phyloP scores from a whole-genome alignment of 2,329 filamentous ascomycete genomes.

The Alternaria gansuensis region DNA sequence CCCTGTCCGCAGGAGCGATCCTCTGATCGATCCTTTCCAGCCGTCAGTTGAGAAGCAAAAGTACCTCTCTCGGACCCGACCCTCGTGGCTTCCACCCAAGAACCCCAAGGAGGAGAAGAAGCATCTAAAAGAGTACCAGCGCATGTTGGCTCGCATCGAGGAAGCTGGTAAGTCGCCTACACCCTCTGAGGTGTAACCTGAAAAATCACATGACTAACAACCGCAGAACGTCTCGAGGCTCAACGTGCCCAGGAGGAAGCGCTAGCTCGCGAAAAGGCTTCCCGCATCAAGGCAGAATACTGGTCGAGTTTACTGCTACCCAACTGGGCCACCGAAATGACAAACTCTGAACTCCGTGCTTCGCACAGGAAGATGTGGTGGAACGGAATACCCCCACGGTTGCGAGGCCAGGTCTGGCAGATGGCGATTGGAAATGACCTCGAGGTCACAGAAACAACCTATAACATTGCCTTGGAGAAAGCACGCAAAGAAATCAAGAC shows the following conservation, averaged over 20 bases:
- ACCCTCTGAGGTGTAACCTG: neutral
- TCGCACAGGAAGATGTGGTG: slow-evolving; percentile 76
- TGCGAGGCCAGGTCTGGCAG: slow-evolving; percentile 74
- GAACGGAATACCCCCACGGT: slow-evolving; percentile 76
- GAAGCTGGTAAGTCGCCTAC: slow-evolving; percentile 60
- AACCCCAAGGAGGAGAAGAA: slow-evolving; percentile 89
- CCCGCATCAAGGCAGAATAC: slow-evolving; percentile 62
- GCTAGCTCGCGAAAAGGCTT: slow-evolving; percentile 61
- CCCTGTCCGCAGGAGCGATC: slow-evolving; percentile 74
- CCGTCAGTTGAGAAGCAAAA: slow-evolving; percentile 88
- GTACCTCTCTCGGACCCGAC: slow-evolving; percentile 77
- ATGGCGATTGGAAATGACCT: slow-evolving; percentile 78
- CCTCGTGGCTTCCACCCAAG: slow-evolving; percentile 86
- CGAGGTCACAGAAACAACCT: slow-evolving; percentile 72
- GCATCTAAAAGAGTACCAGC: slow-evolving; percentile 85
- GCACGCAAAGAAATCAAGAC: slow-evolving; percentile 65
- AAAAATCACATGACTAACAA: slow-evolving; percentile 23
- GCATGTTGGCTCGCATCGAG: slow-evolving; percentile 74
- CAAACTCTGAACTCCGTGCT: slow-evolving; percentile 44
- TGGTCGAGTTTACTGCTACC: slow-evolving; percentile 82
- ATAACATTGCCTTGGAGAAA: slow-evolving; percentile 73
- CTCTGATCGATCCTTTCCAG: slow-evolving; percentile 84
- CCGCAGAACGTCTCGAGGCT: slow-evolving; percentile 44
- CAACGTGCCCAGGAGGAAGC: slow-evolving; percentile 59
- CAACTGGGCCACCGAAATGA: slow-evolving; percentile 76